Base-by-base conservation (phyloP, 139 green algal genomes). In the Dunaliella primolecta region DNA sequence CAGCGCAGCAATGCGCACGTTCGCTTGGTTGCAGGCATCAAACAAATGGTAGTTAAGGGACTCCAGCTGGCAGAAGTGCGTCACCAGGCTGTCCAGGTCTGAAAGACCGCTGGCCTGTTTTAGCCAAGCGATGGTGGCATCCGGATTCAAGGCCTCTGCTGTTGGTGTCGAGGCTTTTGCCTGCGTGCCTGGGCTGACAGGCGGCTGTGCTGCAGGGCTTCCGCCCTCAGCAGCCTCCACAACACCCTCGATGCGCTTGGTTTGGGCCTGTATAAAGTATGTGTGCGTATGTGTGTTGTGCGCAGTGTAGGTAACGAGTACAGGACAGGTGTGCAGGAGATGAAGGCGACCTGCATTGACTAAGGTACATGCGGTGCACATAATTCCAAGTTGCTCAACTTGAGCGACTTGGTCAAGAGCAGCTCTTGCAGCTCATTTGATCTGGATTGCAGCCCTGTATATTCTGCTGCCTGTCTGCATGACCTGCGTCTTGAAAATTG, bases 21-120 rank as follows among this genome's bases (percentile, higher is more conserved):
- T 87, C 46, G 80, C 83, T 37, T 77, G 81, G 57, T 89, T 91
- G 85, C 88, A 91, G 20, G 75, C 79, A 64, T 37, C 83, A 80
- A 91, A 91, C 36, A 84, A 35, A 1, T 84, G 55, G 64, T 88
- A 91, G 75, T 84, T 89, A 79, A 20, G 33, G 30, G 76, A 74
- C 85, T 91, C 88, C 79, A 91, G 83, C 33, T 24, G 1, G 21
- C 32, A 11, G 84, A 87, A 84, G 80, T 91, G 85, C 23, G 33
- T 1, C 46, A 91, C 80, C 30, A 86, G 37, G 36, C 57, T 46
- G 27, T 70, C 56, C 0, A 89, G 77, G 24, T 83, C 84, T 31
- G 80, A 55, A 31, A 88, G 27, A 25, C 74, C 80, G 70, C 80
- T 1, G 32, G 78, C 78, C 24, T 82, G 21, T 23, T 71, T 34